Conservation (phyloP, 2,329 filamentous ascomycete genomes). For the Chaetomium sp. region DNA sequence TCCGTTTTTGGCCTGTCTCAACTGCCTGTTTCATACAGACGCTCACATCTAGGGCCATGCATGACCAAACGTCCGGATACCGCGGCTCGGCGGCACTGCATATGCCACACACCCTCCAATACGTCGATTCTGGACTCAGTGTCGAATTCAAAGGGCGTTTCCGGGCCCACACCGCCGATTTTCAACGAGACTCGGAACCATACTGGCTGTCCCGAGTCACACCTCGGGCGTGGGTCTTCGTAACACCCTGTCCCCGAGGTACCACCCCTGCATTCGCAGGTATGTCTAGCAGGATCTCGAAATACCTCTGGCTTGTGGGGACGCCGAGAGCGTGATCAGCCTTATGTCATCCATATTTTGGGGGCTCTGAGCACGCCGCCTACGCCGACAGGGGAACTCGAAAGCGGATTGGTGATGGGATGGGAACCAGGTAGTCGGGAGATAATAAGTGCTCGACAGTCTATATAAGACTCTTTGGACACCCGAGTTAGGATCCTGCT, state of each 20-base stretch:
- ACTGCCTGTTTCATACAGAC: constrained; percentile 18
- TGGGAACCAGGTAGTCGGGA: neutral
- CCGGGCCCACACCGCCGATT: constrained; percentile 17
- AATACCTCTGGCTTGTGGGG: constrained; percentile 16
- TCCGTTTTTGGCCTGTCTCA: constrained; percentile 11
- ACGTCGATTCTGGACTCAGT: constrained; percentile 8
- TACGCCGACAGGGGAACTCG: constrained; percentile 21
- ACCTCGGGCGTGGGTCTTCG: constrained; percentile 10
- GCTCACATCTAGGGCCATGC: constrained; percentile 11
- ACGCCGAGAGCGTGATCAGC: constrained; percentile 12
- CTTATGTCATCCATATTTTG: constrained; percentile 23
- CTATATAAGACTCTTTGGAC: constrained; percentile 31
- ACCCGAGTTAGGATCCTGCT: constrained; percentile 24
- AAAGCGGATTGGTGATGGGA: constrained; percentile 17
- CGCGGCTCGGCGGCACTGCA: constrained; percentile 22
- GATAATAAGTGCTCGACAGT: constrained; percentile 6
- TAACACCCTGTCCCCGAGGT: constrained; percentile 14
- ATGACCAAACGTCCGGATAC: constrained; percentile 25
- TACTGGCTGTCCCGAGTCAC: constrained; percentile 23
- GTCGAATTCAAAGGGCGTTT: neutral
- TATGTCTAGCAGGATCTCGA: constrained; percentile 16
- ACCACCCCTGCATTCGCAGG: neutral
- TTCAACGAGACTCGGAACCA: constrained; percentile 12
- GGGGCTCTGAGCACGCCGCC: constrained; percentile 25
- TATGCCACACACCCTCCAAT: constrained; percentile 17